Percentiles rank a stretch among this genome's conserved stretches.
Evolutionary conservation across 331 rosid species (phyloP).

Genomic region (Phaseolus coccineus): DNA sequence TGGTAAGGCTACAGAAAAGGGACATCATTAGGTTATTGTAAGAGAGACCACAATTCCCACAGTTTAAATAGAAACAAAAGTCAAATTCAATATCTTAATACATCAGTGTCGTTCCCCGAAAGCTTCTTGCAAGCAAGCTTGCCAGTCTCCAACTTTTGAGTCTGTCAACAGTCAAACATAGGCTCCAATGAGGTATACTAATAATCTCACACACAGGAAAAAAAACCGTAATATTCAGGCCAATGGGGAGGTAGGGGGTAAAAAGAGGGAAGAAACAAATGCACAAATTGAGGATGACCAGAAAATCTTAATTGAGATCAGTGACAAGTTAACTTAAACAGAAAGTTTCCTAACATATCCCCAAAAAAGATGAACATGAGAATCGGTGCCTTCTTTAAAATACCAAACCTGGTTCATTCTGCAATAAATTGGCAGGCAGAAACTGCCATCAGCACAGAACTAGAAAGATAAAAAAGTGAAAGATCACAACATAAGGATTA

Average conservation of each 20-base stretch:
- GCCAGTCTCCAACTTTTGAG: neutral
- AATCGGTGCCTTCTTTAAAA: conserved; percentile 36
- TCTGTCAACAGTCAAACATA: neutral
- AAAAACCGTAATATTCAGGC: neutral
- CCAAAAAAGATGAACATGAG: conserved; percentile 12
- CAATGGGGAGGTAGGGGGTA: neutral
- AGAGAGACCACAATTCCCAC: neutral
- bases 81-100: neutral
- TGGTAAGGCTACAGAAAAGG: neutral
- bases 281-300: neutral
- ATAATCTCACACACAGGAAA: neutral
- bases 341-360: neutral
- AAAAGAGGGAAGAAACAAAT: conserved; percentile 1
- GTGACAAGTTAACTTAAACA: conserved; percentile 10
- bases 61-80: neutral
- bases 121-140: neutral
- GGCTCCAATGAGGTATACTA: neutral
- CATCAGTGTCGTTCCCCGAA: neutral
- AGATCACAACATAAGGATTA: conserved; percentile 28
- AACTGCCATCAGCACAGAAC: conserved; percentile 46
- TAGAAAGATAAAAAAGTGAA: conserved; percentile 4
- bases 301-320: conserved; percentile 10
- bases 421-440: conserved; percentile 47
- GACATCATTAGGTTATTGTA: neutral
- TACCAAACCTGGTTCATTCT: conserved; percentile 47